Evolutionary conservation across 1,284 basidiomycete species (phyloP).

Genomic region (Cryptococcus sp.): DNA sequence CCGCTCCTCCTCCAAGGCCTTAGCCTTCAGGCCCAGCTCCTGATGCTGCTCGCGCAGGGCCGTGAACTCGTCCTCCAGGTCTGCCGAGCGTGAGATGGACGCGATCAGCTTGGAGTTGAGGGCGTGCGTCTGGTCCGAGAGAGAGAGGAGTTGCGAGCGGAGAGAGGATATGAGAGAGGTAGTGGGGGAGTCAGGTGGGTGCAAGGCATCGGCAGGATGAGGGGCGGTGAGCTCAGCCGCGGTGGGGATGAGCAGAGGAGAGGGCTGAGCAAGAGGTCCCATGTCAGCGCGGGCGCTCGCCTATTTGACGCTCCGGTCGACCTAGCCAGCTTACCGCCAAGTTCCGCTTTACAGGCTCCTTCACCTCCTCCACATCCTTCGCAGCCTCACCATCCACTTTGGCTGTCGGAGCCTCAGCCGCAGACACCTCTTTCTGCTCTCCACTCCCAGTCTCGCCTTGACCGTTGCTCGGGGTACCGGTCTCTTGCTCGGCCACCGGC

Average conservation of each 20-base stretch:
- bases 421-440: no score
- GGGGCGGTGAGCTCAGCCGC: slow-evolving; percentile 12
- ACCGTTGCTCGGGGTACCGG: no score
- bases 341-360: no score
- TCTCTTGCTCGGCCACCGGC: no score
- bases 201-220: slow-evolving; percentile 33
- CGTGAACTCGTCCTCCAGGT: slow-evolving; percentile 87
- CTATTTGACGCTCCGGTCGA: no score
- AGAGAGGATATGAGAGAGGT: slow-evolving; percentile 65
- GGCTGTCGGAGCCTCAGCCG: no score
- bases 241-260: slow-evolving; percentile 13
- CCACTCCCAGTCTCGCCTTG: no score
- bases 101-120: slow-evolving; percentile 89
- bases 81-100: slow-evolving; percentile 86
- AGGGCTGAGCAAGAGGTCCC: not conserved
- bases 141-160: slow-evolving; percentile 74
- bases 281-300: no score
- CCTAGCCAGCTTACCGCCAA: no score
- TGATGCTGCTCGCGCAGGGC: slow-evolving; percentile 46
- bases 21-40: slow-evolving; percentile 65
- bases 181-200: slow-evolving; percentile 48
- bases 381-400: no score
- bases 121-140: slow-evolving; percentile 82
- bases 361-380: no score
- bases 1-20: slow-evolving; percentile 61